Base-by-base conservation (phyloP, 805 yeast genomes). In the Starmera pachycereana region DNA sequence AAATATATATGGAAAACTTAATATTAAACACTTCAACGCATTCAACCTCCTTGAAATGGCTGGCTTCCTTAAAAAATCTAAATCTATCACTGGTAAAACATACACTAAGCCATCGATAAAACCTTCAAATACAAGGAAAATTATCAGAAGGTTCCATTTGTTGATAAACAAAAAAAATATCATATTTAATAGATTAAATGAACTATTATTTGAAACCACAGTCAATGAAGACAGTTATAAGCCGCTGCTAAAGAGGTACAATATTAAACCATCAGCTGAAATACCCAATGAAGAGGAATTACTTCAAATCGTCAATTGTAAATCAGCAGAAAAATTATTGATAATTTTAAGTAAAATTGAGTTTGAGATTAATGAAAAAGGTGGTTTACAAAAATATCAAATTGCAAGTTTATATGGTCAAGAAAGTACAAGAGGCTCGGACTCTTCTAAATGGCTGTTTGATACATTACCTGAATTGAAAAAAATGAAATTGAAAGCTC, bases 391-490 rank as follows among this genome's bases (percentile, higher is more conserved):
- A 37, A 73, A 74, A 10, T 90, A 90, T 56, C 98, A 90, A 53
- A 60, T 69, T 16, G 97, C 97, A 0, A 85, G 96, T 2, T 72
- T 82, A 1, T 75, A 77, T 38, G 98, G 98, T 0, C 98, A 90
- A 52, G 74, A 76, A 42, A 56, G 60, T 0, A 69, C 70, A 36
- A 58, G 97, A 45, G 97, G 98, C 0, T 95, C 96, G 2, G 98
- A 90, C 54, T 86, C 96, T 0, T 87, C 96, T 3, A 84, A 81
- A 48, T 67, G 78, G 51, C 62, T 90, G 35, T 70, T 86, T n/a
- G 73, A 77, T 41, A 86, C 94, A 89, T 59, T 86, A 6, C 62
- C 65, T 18, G 70, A 66, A 30, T 38, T 62, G 32, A 46, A 39
- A 40, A 37, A 14, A 1, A 22, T 39, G 8, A 31, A 40, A 4